Evolutionary conservation across 2,329 filamentous ascomycete genomes (phyloP).

Genomic region (Albifimbria verrucaria): DNA sequence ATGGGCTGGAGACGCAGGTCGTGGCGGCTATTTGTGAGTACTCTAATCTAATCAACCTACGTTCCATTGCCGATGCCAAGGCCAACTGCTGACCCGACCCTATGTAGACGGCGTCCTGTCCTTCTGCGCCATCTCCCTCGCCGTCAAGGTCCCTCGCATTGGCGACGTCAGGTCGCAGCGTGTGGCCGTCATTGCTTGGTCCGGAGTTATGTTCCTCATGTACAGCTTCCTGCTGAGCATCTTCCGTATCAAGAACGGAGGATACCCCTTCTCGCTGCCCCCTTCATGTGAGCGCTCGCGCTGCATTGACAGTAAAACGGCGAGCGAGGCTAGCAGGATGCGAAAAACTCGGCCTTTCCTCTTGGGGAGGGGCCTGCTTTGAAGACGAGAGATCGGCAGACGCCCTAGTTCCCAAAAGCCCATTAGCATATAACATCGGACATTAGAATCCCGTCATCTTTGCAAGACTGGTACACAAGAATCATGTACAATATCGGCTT

Average conservation of each 20-base stretch:
- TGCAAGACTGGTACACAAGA: not conserved
- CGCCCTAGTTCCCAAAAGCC: not conserved
- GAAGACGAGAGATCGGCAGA: not conserved
- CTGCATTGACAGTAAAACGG: not conserved
- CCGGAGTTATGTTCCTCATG: conserved; percentile 69
- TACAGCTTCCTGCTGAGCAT: conserved; percentile 94
- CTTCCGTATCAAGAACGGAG: conserved; percentile 91
- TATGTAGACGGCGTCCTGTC: conserved; percentile 67
- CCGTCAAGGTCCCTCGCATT: conserved; percentile 89
- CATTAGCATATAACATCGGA: not conserved
- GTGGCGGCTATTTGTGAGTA: conserved; percentile 87
- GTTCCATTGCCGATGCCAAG: conserved; percentile 17
- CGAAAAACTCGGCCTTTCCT: not conserved
- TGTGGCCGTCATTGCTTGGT: conserved; percentile 77
- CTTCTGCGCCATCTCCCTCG: conserved; percentile 87
- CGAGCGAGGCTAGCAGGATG: not conserved
- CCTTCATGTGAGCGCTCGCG: conserved; percentile 63
- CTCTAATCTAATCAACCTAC: not conserved
- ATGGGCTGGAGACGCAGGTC: conserved; percentile 92
- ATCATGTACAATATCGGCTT: not conserved
- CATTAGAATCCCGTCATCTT: not conserved
- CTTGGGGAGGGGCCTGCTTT: not conserved
- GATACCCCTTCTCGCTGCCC: conserved; percentile 91
- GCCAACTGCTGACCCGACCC: not conserved
- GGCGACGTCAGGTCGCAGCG: conserved; percentile 74